These are phyloP conservation scores for Paramyrothecium sp. DNA, from an alignment of 2,329 filamentous ascomycete genomes.

Conservation along the genomic window DNA sequence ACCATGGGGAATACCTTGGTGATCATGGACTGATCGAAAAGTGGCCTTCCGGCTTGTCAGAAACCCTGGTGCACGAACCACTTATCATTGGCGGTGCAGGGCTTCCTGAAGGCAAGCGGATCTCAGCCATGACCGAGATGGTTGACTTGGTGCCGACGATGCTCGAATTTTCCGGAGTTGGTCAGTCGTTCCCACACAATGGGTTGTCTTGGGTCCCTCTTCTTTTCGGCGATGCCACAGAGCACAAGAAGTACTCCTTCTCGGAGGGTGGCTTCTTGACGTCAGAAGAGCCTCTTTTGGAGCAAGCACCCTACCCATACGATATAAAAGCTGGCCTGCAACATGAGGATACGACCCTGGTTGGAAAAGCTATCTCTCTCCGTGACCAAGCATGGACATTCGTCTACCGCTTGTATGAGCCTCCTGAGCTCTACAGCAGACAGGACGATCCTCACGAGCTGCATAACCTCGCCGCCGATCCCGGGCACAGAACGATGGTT, in stretches of 20 bases:
- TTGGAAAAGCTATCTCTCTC: constrained; percentile 39
- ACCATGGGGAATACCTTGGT: constrained; percentile 45
- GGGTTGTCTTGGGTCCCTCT: constrained; percentile 32
- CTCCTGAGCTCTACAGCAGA: constrained; percentile 40
- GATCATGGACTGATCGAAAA: constrained; percentile 48
- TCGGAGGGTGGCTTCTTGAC: constrained; percentile 43
- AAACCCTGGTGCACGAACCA: constrained; percentile 40
- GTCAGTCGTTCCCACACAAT: constrained; percentile 38
- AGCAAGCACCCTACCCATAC: constrained; percentile 41
- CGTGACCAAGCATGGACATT: constrained; percentile 37
- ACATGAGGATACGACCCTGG: constrained; percentile 39
- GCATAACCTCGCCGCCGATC: constrained; percentile 33
- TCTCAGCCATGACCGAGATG: constrained; percentile 38
- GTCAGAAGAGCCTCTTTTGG: constrained; percentile 42
- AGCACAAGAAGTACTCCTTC: constrained; percentile 39
- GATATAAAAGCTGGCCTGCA: constrained; percentile 44
- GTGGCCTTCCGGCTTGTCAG: constrained; percentile 42
- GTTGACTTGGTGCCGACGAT: constrained; percentile 44
- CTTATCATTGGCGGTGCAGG: constrained; percentile 41
- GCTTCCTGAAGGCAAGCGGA: constrained; percentile 29
- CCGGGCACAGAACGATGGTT: constrained; percentile 16
- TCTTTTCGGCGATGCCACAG: constrained; percentile 15
- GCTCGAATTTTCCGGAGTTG: constrained; percentile 34
- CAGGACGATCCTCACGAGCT: constrained; percentile 33
- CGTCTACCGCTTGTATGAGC: constrained; percentile 44